Conservation (phyloP, 2,329 filamentous ascomycete genomes). For the Alternaria infectoria region DNA sequence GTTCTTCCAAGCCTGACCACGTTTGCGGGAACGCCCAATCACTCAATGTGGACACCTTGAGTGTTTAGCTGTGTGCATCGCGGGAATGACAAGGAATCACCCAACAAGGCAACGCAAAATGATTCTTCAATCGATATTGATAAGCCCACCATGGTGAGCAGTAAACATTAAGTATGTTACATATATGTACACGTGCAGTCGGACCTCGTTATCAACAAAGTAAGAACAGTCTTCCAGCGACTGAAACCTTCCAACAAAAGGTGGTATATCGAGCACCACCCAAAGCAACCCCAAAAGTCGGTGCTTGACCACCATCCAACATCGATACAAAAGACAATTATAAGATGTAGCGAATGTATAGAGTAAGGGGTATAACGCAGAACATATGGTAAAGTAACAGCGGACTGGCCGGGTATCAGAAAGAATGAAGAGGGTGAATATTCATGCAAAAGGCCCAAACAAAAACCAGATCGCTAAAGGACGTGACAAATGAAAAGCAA, state of each 20-base stretch:
- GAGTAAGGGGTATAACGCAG: slow-evolving; percentile 12
- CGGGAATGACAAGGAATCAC: not conserved
- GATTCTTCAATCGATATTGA: not conserved
- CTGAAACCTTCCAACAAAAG: slow-evolving; percentile 6
- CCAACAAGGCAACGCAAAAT: not conserved
- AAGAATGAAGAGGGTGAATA: slow-evolving; percentile 18
- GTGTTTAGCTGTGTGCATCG: too few relatives aligned
- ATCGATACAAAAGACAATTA: slow-evolving; percentile 16
- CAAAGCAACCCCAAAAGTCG: not conserved
- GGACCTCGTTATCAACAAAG: slow-evolving; percentile 23
- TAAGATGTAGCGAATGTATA: slow-evolving; percentile 11
- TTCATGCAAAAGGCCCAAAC: slow-evolving; percentile 16
- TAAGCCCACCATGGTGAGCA: slow-evolving; percentile 1
- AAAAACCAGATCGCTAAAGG: slow-evolving; percentile 18
- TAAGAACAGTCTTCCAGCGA: slow-evolving; percentile 15
- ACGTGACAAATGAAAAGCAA: slow-evolving; percentile 4
- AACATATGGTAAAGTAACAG: slow-evolving; percentile 11
- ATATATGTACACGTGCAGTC: slow-evolving; percentile 24
- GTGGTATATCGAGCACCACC: slow-evolving; percentile 17
- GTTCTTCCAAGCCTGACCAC: not conserved
- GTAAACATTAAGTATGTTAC: slow-evolving; percentile 26
- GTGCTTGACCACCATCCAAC: not conserved
- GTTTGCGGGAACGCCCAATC: not conserved
- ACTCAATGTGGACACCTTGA: not conserved
- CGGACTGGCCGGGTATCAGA: slow-evolving; percentile 35